These are phyloP conservation scores for Cladophialophora psammophila DNA, from an alignment of 2,329 filamentous ascomycete genomes.

Conservation along the genomic window DNA sequence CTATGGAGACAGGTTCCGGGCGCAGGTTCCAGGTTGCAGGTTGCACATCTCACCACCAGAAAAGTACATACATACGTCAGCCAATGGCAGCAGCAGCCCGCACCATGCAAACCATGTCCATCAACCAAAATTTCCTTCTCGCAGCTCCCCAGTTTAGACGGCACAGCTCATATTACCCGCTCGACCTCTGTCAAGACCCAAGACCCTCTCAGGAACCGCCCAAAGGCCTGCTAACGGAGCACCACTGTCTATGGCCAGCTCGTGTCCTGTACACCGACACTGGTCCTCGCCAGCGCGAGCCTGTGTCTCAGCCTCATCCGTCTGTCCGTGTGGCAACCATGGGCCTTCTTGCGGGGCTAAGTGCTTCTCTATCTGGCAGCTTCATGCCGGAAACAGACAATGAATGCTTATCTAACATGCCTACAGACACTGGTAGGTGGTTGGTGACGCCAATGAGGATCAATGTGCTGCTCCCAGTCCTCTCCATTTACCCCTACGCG, in stretches of 20 bases:
- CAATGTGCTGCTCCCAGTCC: no score
- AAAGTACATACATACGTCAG: slow-evolving; percentile 16
- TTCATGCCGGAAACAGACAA: no score
- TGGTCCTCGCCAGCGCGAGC: not conserved
- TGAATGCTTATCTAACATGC: no score
- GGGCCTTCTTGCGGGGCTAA: not conserved
- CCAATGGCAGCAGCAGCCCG: not conserved
- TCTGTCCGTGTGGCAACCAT: not conserved
- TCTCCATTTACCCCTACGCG: no score
- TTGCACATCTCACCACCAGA: slow-evolving; percentile 18
- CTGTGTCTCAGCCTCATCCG: not conserved
- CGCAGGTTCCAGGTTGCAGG: not conserved
- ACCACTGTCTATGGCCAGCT: not conserved
- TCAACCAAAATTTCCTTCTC: not conserved
- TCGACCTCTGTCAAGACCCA: no score
- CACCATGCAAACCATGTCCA: not conserved
- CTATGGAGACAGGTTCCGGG: not conserved
- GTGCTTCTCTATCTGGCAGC: no score
- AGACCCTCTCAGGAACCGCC: no score
- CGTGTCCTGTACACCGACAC: not conserved
- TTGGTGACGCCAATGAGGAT: no score
- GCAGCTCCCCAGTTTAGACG: not conserved
- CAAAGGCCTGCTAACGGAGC: not conserved
- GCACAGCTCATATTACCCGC: no score
- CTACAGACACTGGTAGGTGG: no score